Conservation (phyloP, 1,139 yeast species). For the Geotrichum cucujoidarum region DNA sequence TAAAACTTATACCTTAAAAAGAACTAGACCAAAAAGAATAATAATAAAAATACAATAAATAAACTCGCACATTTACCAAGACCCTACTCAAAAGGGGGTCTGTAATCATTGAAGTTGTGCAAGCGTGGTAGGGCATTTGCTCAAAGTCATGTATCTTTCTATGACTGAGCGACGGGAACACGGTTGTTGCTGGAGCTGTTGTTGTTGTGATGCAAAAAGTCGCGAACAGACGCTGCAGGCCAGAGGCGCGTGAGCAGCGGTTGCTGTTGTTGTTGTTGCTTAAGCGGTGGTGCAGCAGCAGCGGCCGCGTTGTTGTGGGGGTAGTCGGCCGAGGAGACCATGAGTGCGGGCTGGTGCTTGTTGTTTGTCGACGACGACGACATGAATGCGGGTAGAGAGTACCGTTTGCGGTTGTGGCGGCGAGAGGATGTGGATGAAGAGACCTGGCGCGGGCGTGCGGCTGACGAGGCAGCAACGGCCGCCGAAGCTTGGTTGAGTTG, state of each 20-base stretch:
- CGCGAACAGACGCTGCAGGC: neutral
- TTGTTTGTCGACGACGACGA: neutral
- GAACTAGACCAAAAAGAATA: no score
- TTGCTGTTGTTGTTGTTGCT: constrained; percentile 1
- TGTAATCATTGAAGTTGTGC: no score
- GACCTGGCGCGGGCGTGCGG: no score
- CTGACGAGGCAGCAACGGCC: neutral
- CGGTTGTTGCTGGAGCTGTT: neutral
- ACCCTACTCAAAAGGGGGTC: neutral
- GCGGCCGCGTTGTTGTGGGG: neutral
- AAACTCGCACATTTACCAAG: neutral
- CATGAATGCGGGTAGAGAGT: neutral
- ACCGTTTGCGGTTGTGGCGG: neutral
- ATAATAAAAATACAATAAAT: neutral
- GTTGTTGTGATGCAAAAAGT: neutral
- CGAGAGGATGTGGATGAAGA: neutral
- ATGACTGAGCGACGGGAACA: neutral
- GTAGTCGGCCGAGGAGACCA: neutral
- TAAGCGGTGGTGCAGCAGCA: neutral
- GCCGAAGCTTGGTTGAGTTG: neutral
- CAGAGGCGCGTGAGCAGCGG: neutral
- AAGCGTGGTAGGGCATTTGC: no score
- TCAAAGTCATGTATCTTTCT: no score
- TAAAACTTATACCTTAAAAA: no score
- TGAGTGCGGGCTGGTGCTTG: neutral